Base-by-base conservation (phyloP, 768 basidiomycete genomes). In the Phylloporus sp. region DNA sequence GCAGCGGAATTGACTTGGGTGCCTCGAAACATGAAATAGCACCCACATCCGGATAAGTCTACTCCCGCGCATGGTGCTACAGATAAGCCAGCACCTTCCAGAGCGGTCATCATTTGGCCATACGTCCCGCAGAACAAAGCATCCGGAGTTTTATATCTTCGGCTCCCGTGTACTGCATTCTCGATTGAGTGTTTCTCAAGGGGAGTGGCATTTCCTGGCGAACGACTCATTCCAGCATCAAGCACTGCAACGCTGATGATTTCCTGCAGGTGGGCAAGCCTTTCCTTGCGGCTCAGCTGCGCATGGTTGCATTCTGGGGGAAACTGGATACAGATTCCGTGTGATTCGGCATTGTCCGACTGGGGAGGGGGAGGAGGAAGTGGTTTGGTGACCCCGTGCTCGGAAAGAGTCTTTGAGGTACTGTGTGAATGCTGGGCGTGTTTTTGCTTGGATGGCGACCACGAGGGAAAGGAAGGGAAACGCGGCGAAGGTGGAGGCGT, bases 91-190 rank as follows among this genome's bases (percentile, higher is more conserved):
- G 68, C 72, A 14, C 48, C 58, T 39, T 67, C 53, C 34, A 73
- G 55, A n/a, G 72, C 72, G 20, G 56, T 48, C 63, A 66, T 64
- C 40, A 74, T 53, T 55, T 73, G 72, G 9, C 72, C 72, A 52
- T 71, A 73, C 17, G 72, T 73, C 21, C 72, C 72, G 21, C 68
- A 64, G 52, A 70, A 74, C 42, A 74, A 53, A 23, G 69, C 59
- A 33, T 61, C 57, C n/a, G 61, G 17, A 9, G 49, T 51, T 45
- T 46, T 57, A 18, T 60, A 41, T 40, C 49, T 49, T 42, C 52
- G 46, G 28, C 22, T n/a, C 2, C 7, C 31, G 29, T 44, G 55
- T 2, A 21, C n/a, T 22, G 17, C 21, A 18, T 38, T 18, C 5
- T 40, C 46, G 15, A 31, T 27, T 1, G 37, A 39, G 26, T 24